Evolutionary conservation across 179 eudicot species (phyloP).

Genomic region (Drosera spatulata): DNA sequence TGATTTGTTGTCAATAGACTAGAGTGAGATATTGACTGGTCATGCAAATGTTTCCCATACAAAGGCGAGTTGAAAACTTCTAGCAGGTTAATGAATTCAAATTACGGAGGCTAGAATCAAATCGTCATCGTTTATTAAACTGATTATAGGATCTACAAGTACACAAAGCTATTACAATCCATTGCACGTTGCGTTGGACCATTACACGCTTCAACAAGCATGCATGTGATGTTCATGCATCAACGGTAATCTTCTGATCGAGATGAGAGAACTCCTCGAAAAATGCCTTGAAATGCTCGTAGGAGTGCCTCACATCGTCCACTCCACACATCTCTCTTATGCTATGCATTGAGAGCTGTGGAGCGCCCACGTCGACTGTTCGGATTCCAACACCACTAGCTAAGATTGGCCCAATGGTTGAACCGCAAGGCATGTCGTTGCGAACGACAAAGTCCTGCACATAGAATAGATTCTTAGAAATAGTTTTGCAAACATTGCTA

Average conservation of each 20-base stretch:
- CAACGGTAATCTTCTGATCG: conserved; percentile 63
- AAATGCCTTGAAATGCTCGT: conserved; percentile 79
- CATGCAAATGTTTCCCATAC: no score
- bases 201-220: no score
- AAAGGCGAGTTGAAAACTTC: no score
- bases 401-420: conserved; percentile 93
- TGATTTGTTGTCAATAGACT: no score
- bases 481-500: not conserved
- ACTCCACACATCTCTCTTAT: conserved; percentile 98
- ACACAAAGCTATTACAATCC: no score
- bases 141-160: no score
- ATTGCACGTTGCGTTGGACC: no score
- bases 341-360: conserved; percentile 97
- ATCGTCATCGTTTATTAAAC: no score
- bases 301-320: conserved; percentile 75
- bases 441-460: conserved; percentile 90
- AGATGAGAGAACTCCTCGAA: conserved; percentile 55
- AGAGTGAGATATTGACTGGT: no score
- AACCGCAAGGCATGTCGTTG: conserved; percentile 91
- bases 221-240: conserved; percentile 18
- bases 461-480: not conserved
- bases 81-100: no score
- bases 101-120: no score
- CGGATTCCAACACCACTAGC: conserved; percentile 96
- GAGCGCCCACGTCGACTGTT: conserved; percentile 90